Evolutionary conservation across 228 moss, liverwort and hornwort species (phyloP), one percentile per base, ranked within the genome.

Genomic region (Sphagnum magellanicum): DNA sequence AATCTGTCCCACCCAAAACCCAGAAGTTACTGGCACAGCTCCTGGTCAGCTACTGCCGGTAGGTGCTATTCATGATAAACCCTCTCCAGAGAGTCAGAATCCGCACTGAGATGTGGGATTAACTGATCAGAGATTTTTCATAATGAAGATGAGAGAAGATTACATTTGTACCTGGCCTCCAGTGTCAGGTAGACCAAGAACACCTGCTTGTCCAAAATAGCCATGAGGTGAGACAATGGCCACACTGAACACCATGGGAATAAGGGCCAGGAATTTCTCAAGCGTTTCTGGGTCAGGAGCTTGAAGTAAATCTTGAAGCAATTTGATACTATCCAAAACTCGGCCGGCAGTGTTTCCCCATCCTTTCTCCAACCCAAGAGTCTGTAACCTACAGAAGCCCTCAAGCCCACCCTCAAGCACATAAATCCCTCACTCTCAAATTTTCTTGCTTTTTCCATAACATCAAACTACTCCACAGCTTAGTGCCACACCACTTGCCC

Each of bases 161-260:
- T 13, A 67, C 49, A 50, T 52, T 15, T 50, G 73, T 76, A 95
- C 95, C 91, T 97, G 96, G 6, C 96, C 96, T 58, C 96, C 96
- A 57, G 96, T 97, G 66, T 97, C 96, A 5, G 96, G 96, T 72
- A 97, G 85, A n/a, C 96, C 96, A 52, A 97, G 77, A 7, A 97
- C 96, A 50, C 82, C 91, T 4, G 86, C 86, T 77, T 97, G 96
- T 68, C 96, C 96, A 58, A 97, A 97, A 73, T 97, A 97, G 8
- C 96, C 96, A 70, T 97, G 96, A 4, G 96, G 96, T 48, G 93
- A 71, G 60, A 97, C 78, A 68, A 97, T 85, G 63, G 91, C 91
- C 4, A 93, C 93, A 59, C 75, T 89, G 67, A 97, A 97, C 59
- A 93, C 81, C 96, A 97, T 89, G 5, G 96, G 96, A 46, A 97